These are phyloP conservation scores for Delonix regia DNA, from an alignment of 306 rosid genomes.

Conservation along the genomic window DNA sequence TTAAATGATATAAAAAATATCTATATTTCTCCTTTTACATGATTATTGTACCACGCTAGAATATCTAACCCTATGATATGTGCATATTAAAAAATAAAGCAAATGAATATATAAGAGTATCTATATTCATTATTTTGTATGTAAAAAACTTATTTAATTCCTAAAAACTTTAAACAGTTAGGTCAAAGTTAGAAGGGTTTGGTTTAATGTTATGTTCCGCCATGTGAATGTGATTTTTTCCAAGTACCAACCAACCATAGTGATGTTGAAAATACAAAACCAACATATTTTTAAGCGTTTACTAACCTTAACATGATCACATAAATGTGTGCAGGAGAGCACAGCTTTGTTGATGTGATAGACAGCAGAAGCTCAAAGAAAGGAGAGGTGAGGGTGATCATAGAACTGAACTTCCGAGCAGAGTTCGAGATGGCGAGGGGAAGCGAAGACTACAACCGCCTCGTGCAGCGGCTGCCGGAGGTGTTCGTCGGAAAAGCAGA, in stretches of 20 bases:
- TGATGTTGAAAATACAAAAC: not conserved
- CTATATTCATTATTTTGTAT: too few relatives aligned
- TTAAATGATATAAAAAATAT: too few relatives aligned
- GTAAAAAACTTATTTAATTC: too few relatives aligned
- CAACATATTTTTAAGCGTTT: not conserved
- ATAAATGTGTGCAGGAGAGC: constrained; percentile 69
- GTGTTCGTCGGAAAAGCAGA: constrained; percentile 80
- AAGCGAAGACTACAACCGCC: constrained; percentile 58
- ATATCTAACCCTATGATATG: not conserved
- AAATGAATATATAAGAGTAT: too few relatives aligned
- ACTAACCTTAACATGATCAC: not conserved
- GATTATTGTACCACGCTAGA: not conserved
- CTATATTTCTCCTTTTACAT: not conserved
- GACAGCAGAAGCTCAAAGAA: constrained; percentile 49
- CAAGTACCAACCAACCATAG: not conserved
- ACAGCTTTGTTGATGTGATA: constrained; percentile 71
- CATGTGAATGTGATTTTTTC: not conserved
- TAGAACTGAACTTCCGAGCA: constrained; percentile 71
- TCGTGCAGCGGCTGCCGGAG: constrained; percentile 67
- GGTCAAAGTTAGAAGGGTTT: too few relatives aligned
- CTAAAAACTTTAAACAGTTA: too few relatives aligned
- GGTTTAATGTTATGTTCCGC: not conserved
- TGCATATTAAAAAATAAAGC: too few relatives aligned
- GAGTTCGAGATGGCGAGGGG: constrained; percentile 82
- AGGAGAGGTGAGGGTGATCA: constrained; percentile 66